A percentile compares a stretch with the other conserved stretches of the same genome.
Evolutionary conservation across 108 stramenopile genomes (phyloP).

Genomic region (Parietichytrium sp.): DNA sequence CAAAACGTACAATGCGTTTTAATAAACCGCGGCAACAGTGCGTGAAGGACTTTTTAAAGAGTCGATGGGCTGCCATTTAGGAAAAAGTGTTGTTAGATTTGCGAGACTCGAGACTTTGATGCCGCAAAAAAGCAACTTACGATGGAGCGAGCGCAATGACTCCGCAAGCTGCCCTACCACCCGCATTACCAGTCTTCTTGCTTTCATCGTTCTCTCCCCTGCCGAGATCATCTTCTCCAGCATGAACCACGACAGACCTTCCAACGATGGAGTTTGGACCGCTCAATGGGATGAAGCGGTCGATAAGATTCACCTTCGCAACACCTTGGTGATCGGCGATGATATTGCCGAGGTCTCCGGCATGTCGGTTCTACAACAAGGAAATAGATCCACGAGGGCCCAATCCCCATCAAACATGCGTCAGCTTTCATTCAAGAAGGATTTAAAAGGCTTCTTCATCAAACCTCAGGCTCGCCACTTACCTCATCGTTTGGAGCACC

Average conservation of each 20-base stretch:
- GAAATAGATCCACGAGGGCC: no score
- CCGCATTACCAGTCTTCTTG: slow-evolving; percentile 1
- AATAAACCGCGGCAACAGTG: no score
- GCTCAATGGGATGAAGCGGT: neutral
- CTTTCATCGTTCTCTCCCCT: slow-evolving; percentile 19
- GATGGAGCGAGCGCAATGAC: slow-evolving; percentile 3
- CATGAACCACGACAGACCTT: slow-evolving; percentile 17
- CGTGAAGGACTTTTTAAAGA: no score
- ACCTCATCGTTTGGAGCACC: neutral
- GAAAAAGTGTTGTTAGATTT: no score
- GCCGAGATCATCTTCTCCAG: slow-evolving; percentile 28
- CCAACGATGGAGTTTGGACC: slow-evolving; percentile 20
- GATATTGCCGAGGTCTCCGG: slow-evolving; percentile 30
- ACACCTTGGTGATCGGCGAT: neutral
- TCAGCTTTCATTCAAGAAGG: no score
- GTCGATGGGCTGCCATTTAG: no score
- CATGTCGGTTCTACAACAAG: slow-evolving; percentile 12
- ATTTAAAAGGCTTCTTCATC: no score
- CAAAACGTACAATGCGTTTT: no score
- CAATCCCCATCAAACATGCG: no score
- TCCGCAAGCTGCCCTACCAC: slow-evolving; percentile 17
- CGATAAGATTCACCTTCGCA: neutral
- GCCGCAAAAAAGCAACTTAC: no score
- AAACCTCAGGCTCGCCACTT: no score
- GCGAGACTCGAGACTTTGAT: no score